Evolutionary conservation across 768 basidiomycete genomes (phyloP).

Genomic region (Leccinum uliginosum): DNA sequence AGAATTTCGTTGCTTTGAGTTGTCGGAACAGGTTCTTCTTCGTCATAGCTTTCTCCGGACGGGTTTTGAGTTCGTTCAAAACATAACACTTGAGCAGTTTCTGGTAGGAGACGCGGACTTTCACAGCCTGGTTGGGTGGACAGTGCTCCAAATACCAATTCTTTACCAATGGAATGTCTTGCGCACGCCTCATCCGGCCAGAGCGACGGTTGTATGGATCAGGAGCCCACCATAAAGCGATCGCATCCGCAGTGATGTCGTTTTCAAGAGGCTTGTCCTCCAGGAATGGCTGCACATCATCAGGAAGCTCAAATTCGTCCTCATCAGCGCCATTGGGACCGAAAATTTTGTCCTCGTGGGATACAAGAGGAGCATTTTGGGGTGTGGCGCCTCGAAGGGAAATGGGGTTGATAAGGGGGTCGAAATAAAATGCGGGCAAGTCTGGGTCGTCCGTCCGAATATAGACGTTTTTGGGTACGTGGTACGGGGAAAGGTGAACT

Average conservation of each 20-base stretch:
- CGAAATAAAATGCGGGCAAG: slow-evolving; percentile 98
- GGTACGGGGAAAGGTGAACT: slow-evolving; percentile 88
- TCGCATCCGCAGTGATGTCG: slow-evolving; percentile 92
- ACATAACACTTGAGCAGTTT: slow-evolving; percentile 96
- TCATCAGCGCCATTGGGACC: slow-evolving; percentile 83
- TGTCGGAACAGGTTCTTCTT: slow-evolving; percentile 97
- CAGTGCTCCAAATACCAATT: slow-evolving; percentile 99
- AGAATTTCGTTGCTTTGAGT: slow-evolving; percentile 98
- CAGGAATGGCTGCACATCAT: slow-evolving; percentile 74
- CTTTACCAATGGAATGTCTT: slow-evolving; percentile 95
- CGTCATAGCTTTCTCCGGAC: slow-evolving; percentile 93
- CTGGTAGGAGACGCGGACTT: slow-evolving; percentile 98
- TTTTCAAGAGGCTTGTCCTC: slow-evolving; percentile 76
- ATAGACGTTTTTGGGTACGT: slow-evolving; percentile 94
- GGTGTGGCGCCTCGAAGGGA: slow-evolving; percentile 82
- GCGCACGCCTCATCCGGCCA: slow-evolving; percentile 88
- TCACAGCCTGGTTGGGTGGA: slow-evolving; percentile 92
- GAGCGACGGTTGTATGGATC: slow-evolving; percentile 92
- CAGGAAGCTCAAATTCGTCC: slow-evolving; percentile 84
- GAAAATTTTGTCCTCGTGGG: slow-evolving; percentile 92
- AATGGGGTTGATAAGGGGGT: slow-evolving; percentile 97
- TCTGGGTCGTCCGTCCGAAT: slow-evolving; percentile 99
- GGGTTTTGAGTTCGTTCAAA: slow-evolving; percentile 85
- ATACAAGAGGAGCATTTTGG: slow-evolving; percentile 76
- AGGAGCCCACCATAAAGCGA: slow-evolving; percentile 98